Evolutionary conservation across 306 rosid genomes (phyloP), one percentile per base, ranked within the genome.

Genomic region (Crotalaria pallida): DNA sequence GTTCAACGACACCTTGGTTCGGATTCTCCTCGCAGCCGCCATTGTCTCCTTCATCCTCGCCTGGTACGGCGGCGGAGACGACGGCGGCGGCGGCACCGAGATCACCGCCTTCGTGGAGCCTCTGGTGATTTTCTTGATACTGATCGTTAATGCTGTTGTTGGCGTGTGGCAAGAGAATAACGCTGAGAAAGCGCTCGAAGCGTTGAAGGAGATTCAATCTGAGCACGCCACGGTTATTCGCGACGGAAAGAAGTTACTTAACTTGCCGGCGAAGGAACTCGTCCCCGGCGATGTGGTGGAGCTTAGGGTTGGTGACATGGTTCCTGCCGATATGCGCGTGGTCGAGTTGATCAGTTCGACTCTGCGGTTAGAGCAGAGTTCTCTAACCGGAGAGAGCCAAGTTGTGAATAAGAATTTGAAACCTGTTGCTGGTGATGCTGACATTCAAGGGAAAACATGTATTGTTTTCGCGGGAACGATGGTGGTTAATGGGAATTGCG

Each of bases 101-200:
- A 75, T 84, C 47, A 84, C 83, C 3, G 85, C 88, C 7, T 84
- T 81, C 36, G 88, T 84, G 59, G 88, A 84, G 85, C 88, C 88
- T 2, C 38, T 84, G 52, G 88, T 84, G 72, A 84, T 84, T 7
- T 84, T 84, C 68, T 22, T 84, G 44, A 84, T 84, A 12, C 41
- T 84, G 44, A 84, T 84, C 9, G 85, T 84, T 45, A 84, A 84
- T 33, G 98, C 97, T 0, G 21, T 81, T 4, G 97, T 93, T 3
- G 97, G 98, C 0, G 85, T 93, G 49, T 93, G 98, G 98, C 98
- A 93, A 55, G 98, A 93, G 80, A 93, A 69, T 76, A 85, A 93
- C 71, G 98, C 98, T 3, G 98, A 93, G 82, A 90, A 90, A 84
- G 98, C 98, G 5, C 66, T 93, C 7, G 97, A 90, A 69, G 97